A percentile compares a stretch with the other conserved stretches of the same genome.
These are phyloP conservation scores for Magnaporthiopsis rhizophila DNA, from an alignment of 2,329 filamentous ascomycete species.

Conservation along the genomic window DNA sequence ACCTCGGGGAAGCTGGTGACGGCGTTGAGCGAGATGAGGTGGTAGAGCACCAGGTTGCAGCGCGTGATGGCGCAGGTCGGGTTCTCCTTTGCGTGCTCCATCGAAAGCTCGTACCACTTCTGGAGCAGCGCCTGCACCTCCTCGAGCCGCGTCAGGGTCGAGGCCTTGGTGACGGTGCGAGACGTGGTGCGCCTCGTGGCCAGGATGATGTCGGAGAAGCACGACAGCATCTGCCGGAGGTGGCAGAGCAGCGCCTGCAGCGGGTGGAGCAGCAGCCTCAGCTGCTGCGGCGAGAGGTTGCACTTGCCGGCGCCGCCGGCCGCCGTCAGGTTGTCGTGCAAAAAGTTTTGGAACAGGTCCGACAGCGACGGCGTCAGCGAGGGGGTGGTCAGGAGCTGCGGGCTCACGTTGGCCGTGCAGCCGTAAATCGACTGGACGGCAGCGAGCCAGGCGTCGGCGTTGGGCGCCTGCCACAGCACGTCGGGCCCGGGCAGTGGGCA, in stretches of 20 bases:
- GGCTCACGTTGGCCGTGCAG: slow-evolving; percentile 38
- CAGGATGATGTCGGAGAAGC: slow-evolving; percentile 50
- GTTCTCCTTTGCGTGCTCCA: slow-evolving; percentile 45
- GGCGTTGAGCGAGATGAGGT: slow-evolving; percentile 61
- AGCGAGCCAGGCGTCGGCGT: slow-evolving; percentile 49
- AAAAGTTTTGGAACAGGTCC: slow-evolving; percentile 60
- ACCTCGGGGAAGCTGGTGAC: slow-evolving; percentile 61
- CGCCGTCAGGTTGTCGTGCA: slow-evolving; percentile 52
- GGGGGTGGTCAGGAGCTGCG: slow-evolving; percentile 41
- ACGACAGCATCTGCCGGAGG: slow-evolving; percentile 55
- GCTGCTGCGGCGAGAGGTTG: slow-evolving; percentile 42
- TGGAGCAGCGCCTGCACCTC: slow-evolving; percentile 57
- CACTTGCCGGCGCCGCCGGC: slow-evolving; percentile 24
- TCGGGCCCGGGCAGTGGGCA: slow-evolving; percentile 57
- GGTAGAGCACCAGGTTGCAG: slow-evolving; percentile 61
- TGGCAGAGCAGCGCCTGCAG: slow-evolving; percentile 59
- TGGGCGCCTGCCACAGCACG: slow-evolving; percentile 53
- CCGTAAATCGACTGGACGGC: slow-evolving; percentile 52
- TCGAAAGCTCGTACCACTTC: slow-evolving; percentile 60
- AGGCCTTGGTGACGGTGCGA: slow-evolving; percentile 47
- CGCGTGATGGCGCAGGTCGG: slow-evolving; percentile 51
- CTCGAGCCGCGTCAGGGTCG: slow-evolving; percentile 51
- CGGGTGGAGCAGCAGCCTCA: slow-evolving; percentile 61
- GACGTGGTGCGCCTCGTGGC: slow-evolving; percentile 30
- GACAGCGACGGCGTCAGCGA: slow-evolving; percentile 50